Conservation (phyloP, 2,329 filamentous ascomycete species). For the Claviceps spartinae region DNA sequence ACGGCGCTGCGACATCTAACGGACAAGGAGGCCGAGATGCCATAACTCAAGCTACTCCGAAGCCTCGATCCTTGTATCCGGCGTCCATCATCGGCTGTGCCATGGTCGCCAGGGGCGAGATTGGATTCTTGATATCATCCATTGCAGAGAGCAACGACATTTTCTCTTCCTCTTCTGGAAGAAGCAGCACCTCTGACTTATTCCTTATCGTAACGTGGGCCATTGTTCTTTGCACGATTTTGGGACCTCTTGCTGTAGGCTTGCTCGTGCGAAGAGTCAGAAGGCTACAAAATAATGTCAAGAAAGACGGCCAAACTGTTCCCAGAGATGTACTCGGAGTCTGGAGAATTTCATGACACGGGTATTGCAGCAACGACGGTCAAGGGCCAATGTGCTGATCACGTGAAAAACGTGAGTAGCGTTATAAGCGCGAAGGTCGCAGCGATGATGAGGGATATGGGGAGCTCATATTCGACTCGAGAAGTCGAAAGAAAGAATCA, state of each 20-base stretch:
- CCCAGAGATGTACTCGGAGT: constrained; percentile 1
- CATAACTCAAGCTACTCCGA: constrained; percentile 18
- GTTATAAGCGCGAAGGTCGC: too few species aligned
- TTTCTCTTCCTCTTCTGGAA: constrained; percentile 15
- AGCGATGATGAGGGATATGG: too few species aligned
- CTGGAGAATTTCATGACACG: constrained; percentile 1
- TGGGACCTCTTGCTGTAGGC: constrained; percentile 36
- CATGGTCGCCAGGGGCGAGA: constrained; percentile 70
- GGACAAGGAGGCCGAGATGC: not conserved
- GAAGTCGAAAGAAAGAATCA: too few species aligned
- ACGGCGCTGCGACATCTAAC: not conserved
- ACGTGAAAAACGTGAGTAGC: not conserved
- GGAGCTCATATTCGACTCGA: too few species aligned
- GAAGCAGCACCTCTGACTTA: constrained; percentile 21
- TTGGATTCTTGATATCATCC: constrained; percentile 63
- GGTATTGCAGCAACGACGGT: not conserved
- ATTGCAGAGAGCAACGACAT: constrained; percentile 43
- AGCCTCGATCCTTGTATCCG: constrained; percentile 52
- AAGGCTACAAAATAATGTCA: constrained; percentile 8
- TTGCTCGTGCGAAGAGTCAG: constrained; percentile 30
- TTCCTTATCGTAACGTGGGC: constrained; percentile 44
- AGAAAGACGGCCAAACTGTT: constrained; percentile 2
- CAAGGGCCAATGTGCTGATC: not conserved
- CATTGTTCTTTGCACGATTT: constrained; percentile 39
- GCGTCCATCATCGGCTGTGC: constrained; percentile 48